phyloP scores from a whole-genome alignment of 352 stramenopile genomes.

The Pythium phragmitis region DNA sequence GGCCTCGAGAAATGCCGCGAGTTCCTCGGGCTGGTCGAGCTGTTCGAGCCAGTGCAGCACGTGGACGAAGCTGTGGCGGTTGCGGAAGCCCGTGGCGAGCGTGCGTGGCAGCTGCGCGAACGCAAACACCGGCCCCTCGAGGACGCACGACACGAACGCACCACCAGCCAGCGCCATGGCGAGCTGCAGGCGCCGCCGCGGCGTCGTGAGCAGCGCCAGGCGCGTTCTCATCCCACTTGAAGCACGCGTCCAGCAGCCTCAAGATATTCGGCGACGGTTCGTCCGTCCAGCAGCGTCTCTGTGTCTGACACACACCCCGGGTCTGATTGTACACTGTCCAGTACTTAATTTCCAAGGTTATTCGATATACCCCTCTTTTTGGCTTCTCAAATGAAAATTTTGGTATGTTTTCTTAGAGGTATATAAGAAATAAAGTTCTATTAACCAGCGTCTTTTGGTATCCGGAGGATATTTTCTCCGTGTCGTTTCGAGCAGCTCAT shows the following conservation, averaged over 20 bases:
- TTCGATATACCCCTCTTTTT: too few relatives aligned
- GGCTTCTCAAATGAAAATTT: too few relatives aligned
- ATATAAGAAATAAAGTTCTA: too few relatives aligned
- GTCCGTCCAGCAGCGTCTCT: neutral
- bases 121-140: slow-evolving; percentile 33
- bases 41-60: slow-evolving; percentile 61
- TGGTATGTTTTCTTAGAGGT: too few relatives aligned
- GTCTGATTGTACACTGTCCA: too few relatives aligned
- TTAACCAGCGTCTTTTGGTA: neutral
- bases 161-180: slow-evolving; percentile 27
- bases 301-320: neutral
- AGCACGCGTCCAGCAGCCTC: neutral
- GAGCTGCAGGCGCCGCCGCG: slow-evolving; percentile 26
- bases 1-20: slow-evolving; percentile 31
- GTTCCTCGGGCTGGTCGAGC: slow-evolving; percentile 36
- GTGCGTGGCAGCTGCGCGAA: slow-evolving; percentile 35
- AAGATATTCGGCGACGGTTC: slow-evolving; percentile 5
- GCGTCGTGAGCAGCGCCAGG: neutral
- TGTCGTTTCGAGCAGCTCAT: neutral
- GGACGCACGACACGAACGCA: slow-evolving; percentile 31
- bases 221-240: neutral
- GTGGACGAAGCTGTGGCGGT: slow-evolving; percentile 44
- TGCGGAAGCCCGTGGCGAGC: slow-evolving; percentile 35
- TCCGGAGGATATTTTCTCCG: neutral
- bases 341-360: too few relatives aligned